phyloP scores from a whole-genome alignment of 1,284 basidiomycete species.

The Tilletia walkeri region DNA sequence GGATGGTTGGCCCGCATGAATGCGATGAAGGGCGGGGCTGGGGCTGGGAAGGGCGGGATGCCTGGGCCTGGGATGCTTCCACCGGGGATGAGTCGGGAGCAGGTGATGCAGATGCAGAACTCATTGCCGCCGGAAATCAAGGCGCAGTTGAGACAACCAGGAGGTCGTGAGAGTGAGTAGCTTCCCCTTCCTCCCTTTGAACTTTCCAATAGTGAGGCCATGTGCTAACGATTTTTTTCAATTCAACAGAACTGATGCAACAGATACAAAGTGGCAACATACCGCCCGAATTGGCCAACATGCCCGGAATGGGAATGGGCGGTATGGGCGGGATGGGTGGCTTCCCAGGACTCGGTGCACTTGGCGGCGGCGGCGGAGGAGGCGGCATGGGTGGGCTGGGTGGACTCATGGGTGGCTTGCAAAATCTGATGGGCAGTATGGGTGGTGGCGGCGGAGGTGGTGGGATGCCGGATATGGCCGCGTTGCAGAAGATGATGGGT shows the following conservation, averaged over 20 bases:
- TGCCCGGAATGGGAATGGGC: conserved; percentile 22
- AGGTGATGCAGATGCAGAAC: conserved; percentile 53
- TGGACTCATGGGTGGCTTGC: conserved; percentile 3
- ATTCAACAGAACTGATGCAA: conserved; percentile 10
- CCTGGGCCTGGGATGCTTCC: conserved; percentile 38
- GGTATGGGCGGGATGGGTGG: conserved; percentile 33
- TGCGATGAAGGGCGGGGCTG: conserved; percentile 32
- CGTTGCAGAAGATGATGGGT: conserved; percentile 56
- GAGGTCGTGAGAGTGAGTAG: conserved; percentile 43
- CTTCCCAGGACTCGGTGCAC: conserved; percentile 23
- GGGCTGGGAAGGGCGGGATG: conserved; percentile 33
- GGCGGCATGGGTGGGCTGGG: conserved; percentile 30
- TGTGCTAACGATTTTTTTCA: conserved; percentile 18
- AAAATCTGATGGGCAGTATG: background rate
- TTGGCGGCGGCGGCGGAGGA: conserved; percentile 29
- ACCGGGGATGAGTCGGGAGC: conserved; percentile 50
- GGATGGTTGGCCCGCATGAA: conserved; percentile 59
- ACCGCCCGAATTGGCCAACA: conserved; percentile 30
- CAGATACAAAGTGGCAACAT: conserved; percentile 38
- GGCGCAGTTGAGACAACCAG: conserved; percentile 53
- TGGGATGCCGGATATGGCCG: conserved; percentile 43
- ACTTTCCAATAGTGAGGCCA: background rate
- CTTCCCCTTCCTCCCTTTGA: background rate
- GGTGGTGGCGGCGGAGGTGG: conserved; percentile 21
- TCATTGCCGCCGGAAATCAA: conserved; percentile 53